A percentile compares a stretch with the other conserved stretches of the same genome.
Evolutionary conservation across 1,284 basidiomycete species (phyloP).

Genomic region (Polyporus tsugae): DNA sequence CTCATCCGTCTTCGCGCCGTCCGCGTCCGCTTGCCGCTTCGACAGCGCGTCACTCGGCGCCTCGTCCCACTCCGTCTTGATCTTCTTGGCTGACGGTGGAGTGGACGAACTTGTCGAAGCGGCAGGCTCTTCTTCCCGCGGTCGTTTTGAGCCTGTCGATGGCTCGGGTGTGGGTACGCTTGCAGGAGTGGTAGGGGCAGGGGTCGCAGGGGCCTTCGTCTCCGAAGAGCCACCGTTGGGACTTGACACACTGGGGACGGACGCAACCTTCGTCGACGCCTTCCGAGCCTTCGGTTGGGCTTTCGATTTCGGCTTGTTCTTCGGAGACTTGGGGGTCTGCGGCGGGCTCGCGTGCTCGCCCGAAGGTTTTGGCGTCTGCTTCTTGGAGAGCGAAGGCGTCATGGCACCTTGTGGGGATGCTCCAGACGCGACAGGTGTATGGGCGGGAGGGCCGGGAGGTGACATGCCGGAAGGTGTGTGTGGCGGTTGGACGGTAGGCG

Average conservation of each 20-base stretch:
- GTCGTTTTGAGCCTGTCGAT: constrained; percentile 56
- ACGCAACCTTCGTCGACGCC: constrained; percentile 32
- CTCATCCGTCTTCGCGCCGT: constrained; percentile 70
- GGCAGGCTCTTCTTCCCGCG: constrained; percentile 64
- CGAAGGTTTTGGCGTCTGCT: constrained; percentile 27
- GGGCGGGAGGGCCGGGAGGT: constrained; percentile 17
- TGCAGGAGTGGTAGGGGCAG: constrained; percentile 38
- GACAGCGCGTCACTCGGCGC: constrained; percentile 58
- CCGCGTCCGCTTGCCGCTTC: constrained; percentile 62
- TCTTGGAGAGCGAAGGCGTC: constrained; percentile 28
- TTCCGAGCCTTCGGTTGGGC: constrained; percentile 44
- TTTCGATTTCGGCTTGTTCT: constrained; percentile 49
- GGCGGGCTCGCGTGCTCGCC: constrained; percentile 52
- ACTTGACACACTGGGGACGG: constrained; percentile 24
- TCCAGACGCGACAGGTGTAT: constrained; percentile 14
- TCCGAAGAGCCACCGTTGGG: constrained; percentile 31
- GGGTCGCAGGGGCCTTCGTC: constrained; percentile 43
- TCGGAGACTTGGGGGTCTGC: constrained; percentile 49
- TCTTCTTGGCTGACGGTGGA: constrained; percentile 71
- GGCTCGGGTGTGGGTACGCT: constrained; percentile 36
- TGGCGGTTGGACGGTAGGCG: constrained; percentile 4
- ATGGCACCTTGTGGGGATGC: constrained; percentile 15
- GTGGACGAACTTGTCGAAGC: constrained; percentile 43
- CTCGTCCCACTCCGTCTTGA: constrained; percentile 74
- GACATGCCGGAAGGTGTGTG: constrained; percentile 15